Base-by-base conservation (phyloP, 305 asterid genomes). In the Rubia balearica region DNA sequence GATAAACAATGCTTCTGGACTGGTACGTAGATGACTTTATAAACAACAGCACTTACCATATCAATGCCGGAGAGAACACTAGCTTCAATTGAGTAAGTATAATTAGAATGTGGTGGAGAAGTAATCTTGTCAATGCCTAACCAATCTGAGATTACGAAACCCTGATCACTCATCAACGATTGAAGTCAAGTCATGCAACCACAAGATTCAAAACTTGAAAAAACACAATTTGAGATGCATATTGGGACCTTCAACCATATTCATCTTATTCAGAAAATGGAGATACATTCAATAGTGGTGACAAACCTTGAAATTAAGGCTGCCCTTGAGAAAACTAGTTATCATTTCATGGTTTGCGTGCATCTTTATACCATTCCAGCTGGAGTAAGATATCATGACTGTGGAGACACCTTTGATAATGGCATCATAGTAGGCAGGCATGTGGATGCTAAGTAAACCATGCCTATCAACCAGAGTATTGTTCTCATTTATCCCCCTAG, bases 61-160 rank as follows among this genome's bases (percentile, higher is more conserved):
- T 33, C 71, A 49, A 51, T 67, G 41, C 61, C 71, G 14, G 60
- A 61, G 9, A 67, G 73, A 61, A 88, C 72, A 69, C 87, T 81
- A 19, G 82, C 41, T 51, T 83, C 51, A 75, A 88, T 79, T 2
- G 95, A 88, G 36, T 80, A 81, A 0, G 91, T 83, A 49, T 88
- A 85, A 77, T 88, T 86, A 14, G 76, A 78, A 22, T 82, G 90
- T 33, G 82, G 77, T 0, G 95, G 89, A 59, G 88, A 77, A n/a
- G 90, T 88, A 16, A 88, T 84, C 73, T 84, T 75, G 33, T 88
- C 91, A 17, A 88, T 69, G 67, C 95, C 95, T 55, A 84, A 68
- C 89, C 89, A 88, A 76, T 88, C 95, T 7, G 95, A 86, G 78
- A 88, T 82, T 13, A 88, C 90, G 76, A 88, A 86, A 5, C 95